Conservation (phyloP, 257 asterid species). For the Ilex asprella region DNA sequence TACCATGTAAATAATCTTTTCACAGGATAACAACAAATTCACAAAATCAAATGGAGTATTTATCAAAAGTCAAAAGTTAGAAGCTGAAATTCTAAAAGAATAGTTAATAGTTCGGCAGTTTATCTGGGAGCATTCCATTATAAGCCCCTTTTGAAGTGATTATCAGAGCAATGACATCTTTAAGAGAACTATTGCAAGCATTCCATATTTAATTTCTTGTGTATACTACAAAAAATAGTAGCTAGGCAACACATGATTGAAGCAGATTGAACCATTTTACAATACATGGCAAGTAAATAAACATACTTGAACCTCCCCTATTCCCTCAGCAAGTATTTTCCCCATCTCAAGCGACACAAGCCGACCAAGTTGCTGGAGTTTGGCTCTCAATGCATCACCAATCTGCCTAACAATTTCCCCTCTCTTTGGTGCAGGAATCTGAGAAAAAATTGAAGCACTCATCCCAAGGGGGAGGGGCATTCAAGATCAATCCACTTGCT, state of each 20-base stretch:
- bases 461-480: too few species aligned
- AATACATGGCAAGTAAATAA: too few species aligned
- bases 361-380: conserved; percentile 82
- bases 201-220: not conserved
- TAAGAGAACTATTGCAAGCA: not conserved
- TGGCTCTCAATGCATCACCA: conserved; percentile 87
- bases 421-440: conserved; percentile 98
- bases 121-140: not conserved
- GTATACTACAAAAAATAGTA: too few species aligned
- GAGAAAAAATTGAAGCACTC: conserved; percentile 12
- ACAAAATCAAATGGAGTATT: too few species aligned
- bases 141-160: not conserved
- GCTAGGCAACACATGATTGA: too few species aligned
- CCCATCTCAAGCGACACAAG: conserved; percentile 99
- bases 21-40: too few species aligned
- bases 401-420: conserved; percentile 98
- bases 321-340: conserved; percentile 93
- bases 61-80: too few species aligned
- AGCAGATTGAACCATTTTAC: too few species aligned
- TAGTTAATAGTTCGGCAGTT: not conserved
- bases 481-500: too few species aligned
- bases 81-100: too few species aligned
- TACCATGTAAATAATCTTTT: too few species aligned
- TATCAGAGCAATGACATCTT: not conserved
- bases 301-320: conserved; percentile 95